Percentiles rank a stretch among this genome's conserved stretches.
Evolutionary conservation across 108 stramenopile species (phyloP).

Genomic region (Cyclotella sp.): DNA sequence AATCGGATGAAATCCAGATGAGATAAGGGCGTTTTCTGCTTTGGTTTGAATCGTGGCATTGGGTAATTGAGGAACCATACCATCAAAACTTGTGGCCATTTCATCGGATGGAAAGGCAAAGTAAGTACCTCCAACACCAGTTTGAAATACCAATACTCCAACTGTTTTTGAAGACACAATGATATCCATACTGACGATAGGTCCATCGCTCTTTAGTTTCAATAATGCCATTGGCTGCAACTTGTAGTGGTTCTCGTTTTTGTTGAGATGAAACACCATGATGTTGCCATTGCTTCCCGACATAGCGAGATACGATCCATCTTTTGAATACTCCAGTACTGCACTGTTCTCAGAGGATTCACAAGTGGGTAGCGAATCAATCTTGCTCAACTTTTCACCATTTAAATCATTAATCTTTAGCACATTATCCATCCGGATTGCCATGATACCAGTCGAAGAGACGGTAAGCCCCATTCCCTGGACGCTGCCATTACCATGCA

Average conservation of each 20-base stretch:
- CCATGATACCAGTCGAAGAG: conserved; percentile 5
- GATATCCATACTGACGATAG: neutral
- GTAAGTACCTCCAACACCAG: neutral
- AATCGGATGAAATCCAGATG: conserved; percentile 20
- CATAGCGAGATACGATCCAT: neutral
- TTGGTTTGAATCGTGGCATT: conserved; percentile 23
- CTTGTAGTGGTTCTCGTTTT: neutral
- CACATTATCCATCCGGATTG: conserved; percentile 23
- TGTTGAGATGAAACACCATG: neutral
- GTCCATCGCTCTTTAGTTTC: neutral
- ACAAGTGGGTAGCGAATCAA: neutral
- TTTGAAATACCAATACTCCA: neutral
- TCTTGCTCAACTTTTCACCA: conserved; percentile 37
- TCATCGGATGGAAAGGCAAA: conserved; percentile 23
- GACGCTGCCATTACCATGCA: neutral
- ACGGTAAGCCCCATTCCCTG: conserved; percentile 22
- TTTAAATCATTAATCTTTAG: conserved; percentile 21
- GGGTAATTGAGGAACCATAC: conserved; percentile 30
- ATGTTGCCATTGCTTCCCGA: neutral
- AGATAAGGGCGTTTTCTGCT: conserved; percentile 14
- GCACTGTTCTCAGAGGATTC: neutral
- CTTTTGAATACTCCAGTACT: neutral
- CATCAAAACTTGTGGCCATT: neutral
- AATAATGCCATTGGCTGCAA: conserved; percentile 1
- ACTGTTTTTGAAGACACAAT: neutral